Evolutionary conservation across 148 eudicot genomes (phyloP).

Genomic region (Spergularia bocconei): DNA sequence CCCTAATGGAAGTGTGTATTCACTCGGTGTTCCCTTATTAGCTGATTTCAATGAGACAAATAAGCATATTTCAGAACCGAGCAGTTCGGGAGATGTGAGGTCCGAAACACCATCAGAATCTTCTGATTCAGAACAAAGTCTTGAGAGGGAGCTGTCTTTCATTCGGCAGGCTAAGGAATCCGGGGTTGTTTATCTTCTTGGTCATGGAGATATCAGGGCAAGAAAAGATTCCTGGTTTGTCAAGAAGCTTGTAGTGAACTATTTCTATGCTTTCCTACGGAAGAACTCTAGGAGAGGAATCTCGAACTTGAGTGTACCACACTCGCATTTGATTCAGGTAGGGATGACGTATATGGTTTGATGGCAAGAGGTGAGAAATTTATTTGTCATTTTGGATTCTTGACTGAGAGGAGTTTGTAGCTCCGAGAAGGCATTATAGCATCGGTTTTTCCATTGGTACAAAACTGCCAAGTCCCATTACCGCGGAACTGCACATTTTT

Average conservation of each 20-base stretch:
- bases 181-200: conserved; percentile 95
- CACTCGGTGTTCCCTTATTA: conserved; percentile 75
- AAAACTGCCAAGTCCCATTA: neutral
- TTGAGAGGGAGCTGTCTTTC: conserved; percentile 85
- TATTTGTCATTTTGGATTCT: conserved; percentile 11
- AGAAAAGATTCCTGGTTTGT: conserved; percentile 94
- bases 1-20: conserved; percentile 79
- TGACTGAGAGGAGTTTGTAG: conserved; percentile 7
- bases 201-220: conserved; percentile 92
- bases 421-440: neutral
- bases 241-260: conserved; percentile 89
- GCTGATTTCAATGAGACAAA: conserved; percentile 44
- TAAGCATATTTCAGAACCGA: conserved; percentile 42
- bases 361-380: conserved; percentile 18
- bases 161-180: conserved; percentile 81
- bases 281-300: conserved; percentile 85
- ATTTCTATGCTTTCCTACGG: conserved; percentile 88
- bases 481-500: conserved; percentile 2
- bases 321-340: conserved; percentile 84
- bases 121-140: conserved; percentile 67
- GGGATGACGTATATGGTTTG: conserved; percentile 99
- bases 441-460: neutral
- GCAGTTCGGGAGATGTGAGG: conserved; percentile 50
- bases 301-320: conserved; percentile 90
- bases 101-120: conserved; percentile 33